Percentiles rank a stretch among this genome's conserved stretches.
Evolutionary conservation across 2,329 filamentous ascomycete species (phyloP).

Genomic region (Cladosporium sp.): DNA sequence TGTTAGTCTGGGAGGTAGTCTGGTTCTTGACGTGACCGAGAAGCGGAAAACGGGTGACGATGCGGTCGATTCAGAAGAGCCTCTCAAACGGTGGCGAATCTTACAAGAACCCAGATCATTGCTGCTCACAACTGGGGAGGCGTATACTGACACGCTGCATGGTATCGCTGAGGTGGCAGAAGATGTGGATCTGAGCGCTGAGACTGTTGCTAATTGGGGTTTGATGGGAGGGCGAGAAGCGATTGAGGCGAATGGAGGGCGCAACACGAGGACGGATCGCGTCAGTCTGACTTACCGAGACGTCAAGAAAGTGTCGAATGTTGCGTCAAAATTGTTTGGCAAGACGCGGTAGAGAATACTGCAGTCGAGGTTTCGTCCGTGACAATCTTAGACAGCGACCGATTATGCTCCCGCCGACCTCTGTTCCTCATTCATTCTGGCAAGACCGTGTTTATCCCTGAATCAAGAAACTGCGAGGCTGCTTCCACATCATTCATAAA

Average conservation of each 20-base stretch:
- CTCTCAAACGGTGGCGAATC: conserved; percentile 50
- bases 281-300: conserved; percentile 81
- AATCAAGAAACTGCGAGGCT: too few species aligned
- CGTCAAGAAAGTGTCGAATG: conserved; percentile 73
- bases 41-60: conserved; percentile 33
- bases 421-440: too few species aligned
- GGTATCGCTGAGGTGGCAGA: conserved; percentile 63
- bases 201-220: conserved; percentile 65
- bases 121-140: conserved; percentile 63
- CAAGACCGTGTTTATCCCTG: neutral
- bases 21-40: conserved; percentile 71
- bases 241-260: conserved; percentile 44
- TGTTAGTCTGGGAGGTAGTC: conserved; percentile 72
- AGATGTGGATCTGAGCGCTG: conserved; percentile 60
- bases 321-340: conserved; percentile 64
- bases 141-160: conserved; percentile 70
- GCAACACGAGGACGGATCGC: conserved; percentile 56
- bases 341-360: conserved; percentile 17
- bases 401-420: too few species aligned
- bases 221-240: conserved; percentile 52
- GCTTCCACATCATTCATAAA: neutral
- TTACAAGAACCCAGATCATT: conserved; percentile 81
- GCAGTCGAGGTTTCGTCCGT: too few species aligned
- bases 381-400: too few species aligned
- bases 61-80: conserved; percentile 5